These are phyloP conservation scores for Cercophora sp. DNA, from an alignment of 495 filamentous ascomycete genomes.

Conservation along the genomic window DNA sequence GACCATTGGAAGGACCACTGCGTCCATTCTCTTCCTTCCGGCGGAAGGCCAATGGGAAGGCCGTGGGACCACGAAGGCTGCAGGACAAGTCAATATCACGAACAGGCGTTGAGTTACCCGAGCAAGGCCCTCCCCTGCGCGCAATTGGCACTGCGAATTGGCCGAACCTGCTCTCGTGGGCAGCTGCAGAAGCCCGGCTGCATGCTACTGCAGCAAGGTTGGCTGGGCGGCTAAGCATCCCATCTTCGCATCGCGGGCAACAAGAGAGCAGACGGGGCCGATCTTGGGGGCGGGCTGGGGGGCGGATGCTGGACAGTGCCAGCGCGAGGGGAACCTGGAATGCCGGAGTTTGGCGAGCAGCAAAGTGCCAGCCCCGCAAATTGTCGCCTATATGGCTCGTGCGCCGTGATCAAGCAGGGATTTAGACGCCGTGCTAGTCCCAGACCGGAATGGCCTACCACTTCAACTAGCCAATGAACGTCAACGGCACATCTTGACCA, in stretches of 20 bases:
- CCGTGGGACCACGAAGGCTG: conserved; percentile 1
- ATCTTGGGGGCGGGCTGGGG: background rate
- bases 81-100: conserved; percentile 25
- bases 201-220: conserved; percentile 36
- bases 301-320: background rate
- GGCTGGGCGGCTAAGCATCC: conserved; percentile 41
- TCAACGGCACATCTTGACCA: conserved; percentile 21
- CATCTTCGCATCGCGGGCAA: too few relatives aligned
- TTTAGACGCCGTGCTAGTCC: conserved; percentile 16
- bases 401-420: conserved; percentile 25
- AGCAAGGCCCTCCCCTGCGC: conserved; percentile 8
- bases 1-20: conserved; percentile 2
- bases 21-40: conserved; percentile 8
- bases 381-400: conserved; percentile 25
- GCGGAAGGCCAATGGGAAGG: conserved; percentile 25
- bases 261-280: background rate
- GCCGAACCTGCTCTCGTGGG: conserved; percentile 14
- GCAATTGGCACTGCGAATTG: conserved; percentile 7
- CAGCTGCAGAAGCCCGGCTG: conserved; percentile 18
- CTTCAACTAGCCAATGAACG: conserved; percentile 33
- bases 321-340: background rate
- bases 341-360: too few relatives aligned
- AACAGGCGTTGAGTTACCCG: conserved; percentile 11
- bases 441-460: conserved; percentile 42
- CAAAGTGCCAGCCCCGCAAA: conserved; percentile 5